Evolutionary conservation across 495 filamentous ascomycete species (phyloP).

Genomic region (Recurvomyces mirabilis): DNA sequence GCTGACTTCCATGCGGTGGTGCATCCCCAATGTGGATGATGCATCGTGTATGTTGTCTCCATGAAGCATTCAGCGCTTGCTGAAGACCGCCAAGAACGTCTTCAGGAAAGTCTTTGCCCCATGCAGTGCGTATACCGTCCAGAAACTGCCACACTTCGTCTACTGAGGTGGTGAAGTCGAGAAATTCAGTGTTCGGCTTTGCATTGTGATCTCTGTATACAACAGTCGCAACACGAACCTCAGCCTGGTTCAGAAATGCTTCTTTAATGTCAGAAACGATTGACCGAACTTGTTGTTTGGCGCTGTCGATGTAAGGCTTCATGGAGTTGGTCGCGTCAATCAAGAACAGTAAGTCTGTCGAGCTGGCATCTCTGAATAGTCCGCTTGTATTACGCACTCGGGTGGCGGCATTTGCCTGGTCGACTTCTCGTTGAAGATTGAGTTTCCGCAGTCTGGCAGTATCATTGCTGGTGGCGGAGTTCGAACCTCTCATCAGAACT

Average conservation of each 20-base stretch:
- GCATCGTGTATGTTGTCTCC: neutral
- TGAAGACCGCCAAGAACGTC: constrained; percentile 1
- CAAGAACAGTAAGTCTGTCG: neutral
- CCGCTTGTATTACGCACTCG: neutral
- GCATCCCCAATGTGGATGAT: neutral
- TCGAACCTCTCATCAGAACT: no score
- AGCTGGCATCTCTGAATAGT: neutral
- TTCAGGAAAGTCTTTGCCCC: neutral
- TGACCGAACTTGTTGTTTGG: neutral
- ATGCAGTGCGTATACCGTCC: neutral
- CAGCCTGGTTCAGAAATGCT: neutral
- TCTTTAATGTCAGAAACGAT: neutral
- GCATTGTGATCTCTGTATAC: neutral
- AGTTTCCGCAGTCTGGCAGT: neutral
- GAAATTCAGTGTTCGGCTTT: neutral
- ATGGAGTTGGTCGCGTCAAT: constrained; percentile 1
- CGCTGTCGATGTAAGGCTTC: neutral
- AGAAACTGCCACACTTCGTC: neutral
- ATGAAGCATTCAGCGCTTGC: neutral
- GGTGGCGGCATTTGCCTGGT: neutral
- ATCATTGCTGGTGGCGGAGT: no score
- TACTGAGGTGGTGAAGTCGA: neutral
- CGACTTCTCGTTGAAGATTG: neutral
- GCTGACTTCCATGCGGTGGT: neutral
- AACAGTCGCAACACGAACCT: neutral